Evolutionary conservation across 1,284 basidiomycete genomes (phyloP).

Genomic region (Volvariella surrecta): DNA sequence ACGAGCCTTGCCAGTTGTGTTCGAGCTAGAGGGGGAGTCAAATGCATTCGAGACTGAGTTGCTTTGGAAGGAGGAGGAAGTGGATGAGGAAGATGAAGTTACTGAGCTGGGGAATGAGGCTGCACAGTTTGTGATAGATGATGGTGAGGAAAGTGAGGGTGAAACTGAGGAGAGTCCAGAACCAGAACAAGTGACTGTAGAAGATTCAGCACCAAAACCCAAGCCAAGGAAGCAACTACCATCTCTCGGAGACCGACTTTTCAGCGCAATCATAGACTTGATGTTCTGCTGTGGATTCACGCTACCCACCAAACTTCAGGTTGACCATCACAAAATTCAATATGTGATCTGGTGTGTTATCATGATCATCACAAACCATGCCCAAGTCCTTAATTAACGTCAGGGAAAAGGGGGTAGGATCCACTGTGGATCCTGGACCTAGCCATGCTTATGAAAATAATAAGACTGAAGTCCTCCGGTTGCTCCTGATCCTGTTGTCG

Average conservation of each 20-base stretch:
- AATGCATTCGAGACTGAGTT: conserved; percentile 63
- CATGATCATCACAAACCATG: conserved; percentile 2
- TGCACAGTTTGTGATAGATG: conserved; percentile 77
- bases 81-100: conserved; percentile 26
- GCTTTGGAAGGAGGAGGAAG: conserved; percentile 60
- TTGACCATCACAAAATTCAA: conserved; percentile 80
- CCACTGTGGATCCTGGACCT: conserved; percentile 66
- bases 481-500: conserved; percentile 79
- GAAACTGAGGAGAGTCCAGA: conserved; percentile 17
- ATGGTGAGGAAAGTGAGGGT: conserved; percentile 62
- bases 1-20: conserved; percentile 80
- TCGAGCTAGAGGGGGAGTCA: conserved; percentile 72
- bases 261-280: conserved; percentile 74
- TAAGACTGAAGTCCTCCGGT: conserved; percentile 79
- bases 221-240: conserved; percentile 45
- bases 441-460: conserved; percentile 67
- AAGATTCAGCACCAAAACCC: conserved; percentile 4
- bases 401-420: conserved; percentile 89
- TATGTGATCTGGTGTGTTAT: conserved; percentile 69
- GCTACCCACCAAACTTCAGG: conserved; percentile 68
- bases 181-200: conserved; percentile 13
- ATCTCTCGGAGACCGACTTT: conserved; percentile 71
- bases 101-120: conserved; percentile 17
- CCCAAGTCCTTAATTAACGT: conserved; percentile 6
- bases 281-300: conserved; percentile 91